Evolutionary conservation across 768 basidiomycete species (phyloP).

Genomic region (Agrocybe praecox): DNA sequence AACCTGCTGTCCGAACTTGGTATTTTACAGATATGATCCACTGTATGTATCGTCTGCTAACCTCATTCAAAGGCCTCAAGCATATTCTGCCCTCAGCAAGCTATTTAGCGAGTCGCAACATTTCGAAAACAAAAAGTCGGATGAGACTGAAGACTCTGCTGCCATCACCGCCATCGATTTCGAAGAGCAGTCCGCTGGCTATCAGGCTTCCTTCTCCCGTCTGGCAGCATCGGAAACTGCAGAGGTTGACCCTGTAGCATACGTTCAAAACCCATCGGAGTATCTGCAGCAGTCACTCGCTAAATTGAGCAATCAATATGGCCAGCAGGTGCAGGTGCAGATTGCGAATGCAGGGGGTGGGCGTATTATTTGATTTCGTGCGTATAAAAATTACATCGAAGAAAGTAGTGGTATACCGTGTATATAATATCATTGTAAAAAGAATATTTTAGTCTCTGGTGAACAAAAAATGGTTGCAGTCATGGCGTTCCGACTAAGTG

Average conservation of each 20-base stretch:
- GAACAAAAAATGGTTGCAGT: too few species aligned
- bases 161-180: slow-evolving; percentile 81
- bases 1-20: slow-evolving; percentile 70
- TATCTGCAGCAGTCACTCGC: slow-evolving; percentile 52
- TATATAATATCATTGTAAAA: too few species aligned
- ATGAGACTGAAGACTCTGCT: slow-evolving; percentile 46
- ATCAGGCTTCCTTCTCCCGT: slow-evolving; percentile 93
- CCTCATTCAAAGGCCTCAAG: slow-evolving; percentile 58
- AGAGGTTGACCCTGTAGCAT: slow-evolving; percentile 61
- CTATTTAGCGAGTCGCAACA: slow-evolving; percentile 81
- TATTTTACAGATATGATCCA: slow-evolving; percentile 24
- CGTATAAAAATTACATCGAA: too few species aligned
- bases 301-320: slow-evolving; percentile 36
- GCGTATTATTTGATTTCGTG: slow-evolving; percentile 14
- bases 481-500: too few species aligned
- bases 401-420: too few species aligned
- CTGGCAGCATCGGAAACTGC: slow-evolving; percentile 77
- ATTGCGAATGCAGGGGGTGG: slow-evolving; percentile 31
- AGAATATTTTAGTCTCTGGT: too few species aligned
- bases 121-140: slow-evolving; percentile 44
- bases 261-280: slow-evolving; percentile 56
- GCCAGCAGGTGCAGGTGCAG: slow-evolving; percentile 36
- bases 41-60: not conserved
- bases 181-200: slow-evolving; percentile 88
- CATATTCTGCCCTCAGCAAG: slow-evolving; percentile 70